Evolutionary conservation across 495 filamentous ascomycete species (phyloP), one percentile per base, ranked within the genome.

Genomic region (Astrothelium macrocarpum): DNA sequence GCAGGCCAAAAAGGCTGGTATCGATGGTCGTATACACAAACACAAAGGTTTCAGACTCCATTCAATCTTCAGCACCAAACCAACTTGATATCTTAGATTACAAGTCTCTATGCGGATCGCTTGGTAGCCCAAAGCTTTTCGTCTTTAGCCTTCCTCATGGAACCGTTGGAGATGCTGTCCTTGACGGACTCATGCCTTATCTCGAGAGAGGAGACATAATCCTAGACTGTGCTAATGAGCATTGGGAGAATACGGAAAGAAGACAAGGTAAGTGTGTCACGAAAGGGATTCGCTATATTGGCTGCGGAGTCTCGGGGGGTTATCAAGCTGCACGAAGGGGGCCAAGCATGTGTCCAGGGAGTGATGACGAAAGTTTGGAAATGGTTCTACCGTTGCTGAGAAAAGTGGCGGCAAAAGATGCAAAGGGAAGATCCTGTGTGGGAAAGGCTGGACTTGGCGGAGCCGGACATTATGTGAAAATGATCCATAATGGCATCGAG

Each of bases 401-500:
- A 70, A 79, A 76, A 39, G 79, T 87, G 53, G 79, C 85, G 0
- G 86, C 84, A 16, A 87, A 84, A 68, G 84, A 84, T 64, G 69
- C 71, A 18, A 72, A 79, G 1, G 83, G 84, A 2, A 79, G 73
- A 2, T 81, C 85, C 0, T 90, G 87, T 71, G 86, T 89, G 3
- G 82, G 74, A 12, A 77, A 77, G 12, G 76, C 85, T 66, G 87
- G 87, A 0, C 81, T 80, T 2, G 84, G 82, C 1, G 86, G 88
- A 1, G 78, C 81, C 0, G 87, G 87, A 1, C 84, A 90, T 71
- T 90, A 85, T 67, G 85, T 89, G 36, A 90, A 91, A 72, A 90
- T 90, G 85, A 80, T 88, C 0, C 87, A 90, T 68, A 89, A 90
- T 68, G 86, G 86, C 3, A 89, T 90, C 58, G 86, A 91, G 71